Evolutionary conservation across 805 yeast species (phyloP), one percentile per base, ranked within the genome.

Genomic region (Zygosaccharomyces rouxii): DNA sequence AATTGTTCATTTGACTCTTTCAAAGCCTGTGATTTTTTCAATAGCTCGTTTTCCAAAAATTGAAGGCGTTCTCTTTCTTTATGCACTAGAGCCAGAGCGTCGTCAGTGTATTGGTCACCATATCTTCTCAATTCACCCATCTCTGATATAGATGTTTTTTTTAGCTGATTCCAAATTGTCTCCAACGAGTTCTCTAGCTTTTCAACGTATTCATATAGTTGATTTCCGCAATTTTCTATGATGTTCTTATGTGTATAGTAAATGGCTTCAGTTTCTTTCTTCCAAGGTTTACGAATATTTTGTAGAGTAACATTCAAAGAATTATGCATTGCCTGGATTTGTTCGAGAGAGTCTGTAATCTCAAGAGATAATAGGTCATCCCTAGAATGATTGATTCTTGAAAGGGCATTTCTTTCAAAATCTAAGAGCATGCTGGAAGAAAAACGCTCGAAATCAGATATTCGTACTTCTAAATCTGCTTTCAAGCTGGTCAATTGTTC

Each of bases 1-100:
- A 56, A 13, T 25, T 51, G 44, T n/a, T 41, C 42, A 26, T 52
- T 41, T 0, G 51, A 44, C 5, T 47, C 38, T 16, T 48, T 42
- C 5, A 48, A 28, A 3, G 33, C 44, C 4, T 42, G 42, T 26
- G 51, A 50, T 38, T 56, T 55, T 4, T 39, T 29, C 16, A 41
- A 35, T 14, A 25, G 43, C 35, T 40, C 26, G 22, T 31, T 22
- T 13, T 41, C 44, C 16, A 41, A 29, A 19, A 41, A 18, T 16
- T 41, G 35, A 14, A 18, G 33, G 10, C 37, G 44, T 14, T 41
- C 13, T 16, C 35, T 41, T 23, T 41, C 44, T 18, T 5, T 14
- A 6, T 29, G 23, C 9, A 41, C 26, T 33, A 41, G 29, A 10
- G 16, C 11, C 7, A 43, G 26, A 18, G 29, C 37, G 10, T 19